Conservation (phyloP, 805 yeast genomes). For the Lachancea waltii region DNA sequence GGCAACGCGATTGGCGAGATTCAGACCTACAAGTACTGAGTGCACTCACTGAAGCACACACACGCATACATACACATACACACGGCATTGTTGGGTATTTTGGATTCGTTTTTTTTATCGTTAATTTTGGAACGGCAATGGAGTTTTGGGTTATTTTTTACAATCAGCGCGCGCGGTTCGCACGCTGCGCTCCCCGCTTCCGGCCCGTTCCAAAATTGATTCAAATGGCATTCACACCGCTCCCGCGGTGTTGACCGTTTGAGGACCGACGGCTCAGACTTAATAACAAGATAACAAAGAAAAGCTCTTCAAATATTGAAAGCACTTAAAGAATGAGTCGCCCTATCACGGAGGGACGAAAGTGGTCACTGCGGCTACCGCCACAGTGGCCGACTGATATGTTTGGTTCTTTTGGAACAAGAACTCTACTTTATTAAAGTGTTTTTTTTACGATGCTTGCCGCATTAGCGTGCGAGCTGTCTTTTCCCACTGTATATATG, state of each 20-base stretch:
- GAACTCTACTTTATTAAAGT: too few species aligned
- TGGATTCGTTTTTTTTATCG: slow-evolving; percentile 3
- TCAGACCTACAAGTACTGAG: slow-evolving; percentile 30
- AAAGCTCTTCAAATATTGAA: too few species aligned
- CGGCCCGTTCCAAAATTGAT: slow-evolving; percentile 1
- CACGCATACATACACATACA: background rate
- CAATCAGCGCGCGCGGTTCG: too few species aligned
- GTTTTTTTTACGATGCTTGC: too few species aligned
- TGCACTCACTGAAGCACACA: background rate
- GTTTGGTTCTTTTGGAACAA: slow-evolving; percentile 30
- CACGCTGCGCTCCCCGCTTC: too few species aligned
- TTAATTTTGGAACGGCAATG: slow-evolving; percentile 1
- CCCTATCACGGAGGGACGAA: slow-evolving; percentile 33
- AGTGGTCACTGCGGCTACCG: slow-evolving; percentile 20
- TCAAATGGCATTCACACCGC: slow-evolving; percentile 11
- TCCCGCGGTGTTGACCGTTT: slow-evolving; percentile 27
- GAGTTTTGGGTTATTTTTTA: slow-evolving; percentile 3
- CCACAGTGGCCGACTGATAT: slow-evolving; percentile 25
- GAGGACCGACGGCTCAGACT: slow-evolving; percentile 24
- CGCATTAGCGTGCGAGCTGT: too few species aligned
- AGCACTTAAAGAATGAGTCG: slow-evolving; percentile 7
- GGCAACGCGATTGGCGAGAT: slow-evolving; percentile 29
- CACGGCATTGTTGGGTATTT: slow-evolving; percentile 9
- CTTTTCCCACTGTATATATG: too few species aligned
- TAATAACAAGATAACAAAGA: too few species aligned